phyloP scores from a whole-genome alignment of 1,284 basidiomycete species.

The Papiliotrema fonsecae region DNA sequence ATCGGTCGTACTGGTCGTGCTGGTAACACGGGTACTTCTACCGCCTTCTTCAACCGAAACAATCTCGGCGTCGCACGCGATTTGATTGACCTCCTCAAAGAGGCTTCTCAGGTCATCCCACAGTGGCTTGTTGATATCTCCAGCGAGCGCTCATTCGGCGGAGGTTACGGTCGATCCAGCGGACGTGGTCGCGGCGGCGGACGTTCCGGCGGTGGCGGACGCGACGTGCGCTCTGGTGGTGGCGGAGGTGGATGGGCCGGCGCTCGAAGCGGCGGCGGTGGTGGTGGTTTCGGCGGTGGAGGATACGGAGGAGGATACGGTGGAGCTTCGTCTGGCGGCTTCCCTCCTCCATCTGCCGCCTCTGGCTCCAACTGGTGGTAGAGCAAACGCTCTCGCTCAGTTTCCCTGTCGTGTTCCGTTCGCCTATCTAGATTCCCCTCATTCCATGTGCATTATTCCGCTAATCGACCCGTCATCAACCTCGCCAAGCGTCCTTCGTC shows the following conservation, averaged over 20 bases:
- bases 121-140: conserved; percentile 81
- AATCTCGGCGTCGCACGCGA: conserved; percentile 91
- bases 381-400: conserved; percentile 4
- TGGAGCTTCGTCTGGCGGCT: conserved; percentile 46
- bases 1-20: conserved; percentile 99
- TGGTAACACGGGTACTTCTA: conserved; percentile 94
- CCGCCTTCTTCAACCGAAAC: conserved; percentile 88
- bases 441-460: not conserved
- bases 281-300: conserved; percentile 35
- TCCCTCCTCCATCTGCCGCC: too few relatives aligned
- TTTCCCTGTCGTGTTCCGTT: not conserved
- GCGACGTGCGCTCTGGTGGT: conserved; percentile 30
- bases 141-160: conserved; percentile 68
- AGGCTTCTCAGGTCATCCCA: conserved; percentile 87
- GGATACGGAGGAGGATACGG: conserved; percentile 45
- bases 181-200: conserved; percentile 30
- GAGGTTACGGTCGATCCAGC: conserved; percentile 59
- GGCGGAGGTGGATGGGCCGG: conserved; percentile 56
- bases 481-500: not conserved
- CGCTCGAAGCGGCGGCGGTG: conserved; percentile 56
- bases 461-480: not conserved
- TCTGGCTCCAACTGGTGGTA: conserved; percentile 49
- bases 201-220: conserved; percentile 22
- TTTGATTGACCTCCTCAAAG: conserved; percentile 76
- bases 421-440: too few relatives aligned